phyloP scores from a whole-genome alignment of 202 grass and related monocot species.

The Saccharum hybrid region DNA sequence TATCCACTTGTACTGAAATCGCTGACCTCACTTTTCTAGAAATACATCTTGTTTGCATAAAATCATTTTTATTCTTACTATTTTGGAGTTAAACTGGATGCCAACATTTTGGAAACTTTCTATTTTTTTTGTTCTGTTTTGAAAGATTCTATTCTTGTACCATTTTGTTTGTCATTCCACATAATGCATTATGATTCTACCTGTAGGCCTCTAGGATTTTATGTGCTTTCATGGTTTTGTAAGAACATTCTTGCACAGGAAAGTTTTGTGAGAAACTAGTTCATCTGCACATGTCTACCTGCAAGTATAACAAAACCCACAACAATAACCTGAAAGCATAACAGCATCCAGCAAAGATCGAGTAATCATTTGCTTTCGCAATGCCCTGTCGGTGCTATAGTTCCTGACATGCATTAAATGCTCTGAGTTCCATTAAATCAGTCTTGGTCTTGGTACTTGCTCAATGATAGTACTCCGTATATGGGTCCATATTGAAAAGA shows the following conservation, averaged over 20 bases:
- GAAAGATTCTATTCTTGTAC: not conserved
- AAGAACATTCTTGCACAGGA: not conserved
- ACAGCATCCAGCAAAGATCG: not conserved
- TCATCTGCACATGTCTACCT: not conserved
- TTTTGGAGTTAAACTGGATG: not conserved
- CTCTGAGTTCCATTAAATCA: not conserved
- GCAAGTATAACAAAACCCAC: not conserved
- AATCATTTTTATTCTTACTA: not conserved
- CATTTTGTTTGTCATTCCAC: not conserved
- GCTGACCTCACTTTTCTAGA: not conserved
- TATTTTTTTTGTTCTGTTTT: not conserved
- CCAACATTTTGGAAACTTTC: not conserved
- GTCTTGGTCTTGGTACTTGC: not conserved
- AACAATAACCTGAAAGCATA: conserved; percentile 11
- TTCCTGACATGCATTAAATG: not conserved
- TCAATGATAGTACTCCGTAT: not conserved
- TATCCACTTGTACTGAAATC: not conserved
- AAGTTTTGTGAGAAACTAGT: not conserved
- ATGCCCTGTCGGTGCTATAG: not conserved
- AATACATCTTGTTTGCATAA: not conserved
- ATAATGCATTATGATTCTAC: not conserved
- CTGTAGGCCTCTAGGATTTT: not conserved
- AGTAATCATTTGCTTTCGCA: conserved; percentile 1
- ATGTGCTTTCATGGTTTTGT: not conserved
- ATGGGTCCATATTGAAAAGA: not conserved